Percentiles rank a stretch among this genome's conserved stretches.
Conservation (phyloP, 345 rosid genomes). For the Euclidium syriacum region DNA sequence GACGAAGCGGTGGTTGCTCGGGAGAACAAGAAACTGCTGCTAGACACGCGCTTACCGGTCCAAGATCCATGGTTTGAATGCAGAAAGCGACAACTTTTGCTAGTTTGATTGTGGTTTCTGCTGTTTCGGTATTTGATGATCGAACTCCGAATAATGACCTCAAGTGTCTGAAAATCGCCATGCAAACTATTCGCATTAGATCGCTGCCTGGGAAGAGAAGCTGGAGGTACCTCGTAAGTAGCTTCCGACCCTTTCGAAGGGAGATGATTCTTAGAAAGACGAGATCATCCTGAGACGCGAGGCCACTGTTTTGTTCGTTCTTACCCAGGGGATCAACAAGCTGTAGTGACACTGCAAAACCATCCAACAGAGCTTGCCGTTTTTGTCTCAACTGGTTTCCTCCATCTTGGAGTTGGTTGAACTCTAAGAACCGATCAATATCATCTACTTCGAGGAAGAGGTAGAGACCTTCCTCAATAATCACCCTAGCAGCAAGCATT, state of each 20-base stretch:
- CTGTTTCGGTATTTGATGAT: constrained; percentile 51
- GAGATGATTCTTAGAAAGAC: constrained; percentile 68
- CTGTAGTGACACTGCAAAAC: constrained; percentile 71
- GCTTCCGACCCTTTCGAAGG: constrained; percentile 81
- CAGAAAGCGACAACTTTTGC: constrained; percentile 50
- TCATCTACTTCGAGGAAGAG: constrained; percentile 89
- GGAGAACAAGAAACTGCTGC: constrained; percentile 84
- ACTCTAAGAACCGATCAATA: constrained; percentile 73
- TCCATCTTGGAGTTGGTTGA: constrained; percentile 77
- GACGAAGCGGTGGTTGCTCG: constrained; percentile 87
- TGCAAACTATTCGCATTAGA: constrained; percentile 74
- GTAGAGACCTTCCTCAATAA: constrained; percentile 81
- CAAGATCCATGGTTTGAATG: constrained; percentile 70
- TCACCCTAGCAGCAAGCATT: constrained; percentile 92
- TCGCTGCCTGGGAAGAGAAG: constrained; percentile 61
- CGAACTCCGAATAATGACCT: constrained; percentile 72
- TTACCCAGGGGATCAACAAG: constrained; percentile 79
- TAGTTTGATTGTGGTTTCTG: constrained; percentile 55
- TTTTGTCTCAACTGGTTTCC: constrained; percentile 61
- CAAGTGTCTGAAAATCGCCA: constrained; percentile 86
- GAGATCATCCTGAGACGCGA: constrained; percentile 54
- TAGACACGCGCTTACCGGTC: constrained; percentile 68
- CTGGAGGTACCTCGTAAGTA: constrained; percentile 74
- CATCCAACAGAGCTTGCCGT: constrained; percentile 69
- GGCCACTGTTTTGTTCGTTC: constrained; percentile 40